Evolutionary conservation across 805 yeast species (phyloP).

Genomic region (Wickerhamomyces kurtzmanii): DNA sequence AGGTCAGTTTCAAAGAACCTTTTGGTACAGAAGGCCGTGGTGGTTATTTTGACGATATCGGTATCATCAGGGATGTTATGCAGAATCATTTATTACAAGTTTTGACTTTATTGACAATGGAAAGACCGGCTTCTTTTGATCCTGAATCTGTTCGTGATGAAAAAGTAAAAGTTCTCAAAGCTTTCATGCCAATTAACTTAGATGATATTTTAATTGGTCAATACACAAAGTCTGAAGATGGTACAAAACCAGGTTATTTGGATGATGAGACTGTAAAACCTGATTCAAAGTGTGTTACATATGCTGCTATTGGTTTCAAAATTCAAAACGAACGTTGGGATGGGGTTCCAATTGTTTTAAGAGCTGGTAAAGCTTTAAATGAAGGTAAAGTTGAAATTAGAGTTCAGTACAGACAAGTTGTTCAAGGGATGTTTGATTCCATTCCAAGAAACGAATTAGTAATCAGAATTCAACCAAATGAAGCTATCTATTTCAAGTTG

Average conservation of each 20-base stretch:
- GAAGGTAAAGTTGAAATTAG: slow-evolving; percentile 93
- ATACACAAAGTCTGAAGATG: slow-evolving; percentile 77
- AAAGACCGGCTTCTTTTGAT: slow-evolving; percentile 83
- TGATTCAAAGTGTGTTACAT: slow-evolving; percentile 83
- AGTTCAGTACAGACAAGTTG: slow-evolving; percentile 82
- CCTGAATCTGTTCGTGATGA: slow-evolving; percentile 95
- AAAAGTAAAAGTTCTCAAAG: slow-evolving; percentile 85
- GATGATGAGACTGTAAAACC: slow-evolving; percentile 87
- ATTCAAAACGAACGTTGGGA: slow-evolving; percentile 96
- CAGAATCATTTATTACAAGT: slow-evolving; percentile 96
- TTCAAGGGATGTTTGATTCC: slow-evolving; percentile 70
- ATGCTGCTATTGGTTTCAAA: slow-evolving; percentile 72
- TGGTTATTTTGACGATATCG: slow-evolving; percentile 92
- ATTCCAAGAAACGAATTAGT: slow-evolving; percentile 91
- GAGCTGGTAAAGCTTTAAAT: slow-evolving; percentile 97
- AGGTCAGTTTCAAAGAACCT: slow-evolving; percentile 98
- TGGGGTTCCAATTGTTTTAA: slow-evolving; percentile 90
- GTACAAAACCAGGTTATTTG: slow-evolving; percentile 78
- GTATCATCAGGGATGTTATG: slow-evolving; percentile 96
- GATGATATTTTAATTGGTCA: slow-evolving; percentile 79
- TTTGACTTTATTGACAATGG: slow-evolving; percentile 87
- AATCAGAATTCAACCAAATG: slow-evolving; percentile 88
- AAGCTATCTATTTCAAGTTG: slow-evolving; percentile 87
- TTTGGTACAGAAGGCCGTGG: slow-evolving; percentile 99
- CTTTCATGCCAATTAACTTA: slow-evolving; percentile 57